phyloP scores from a whole-genome alignment of 2,329 filamentous ascomycete species.

The Polychaeton citri region DNA sequence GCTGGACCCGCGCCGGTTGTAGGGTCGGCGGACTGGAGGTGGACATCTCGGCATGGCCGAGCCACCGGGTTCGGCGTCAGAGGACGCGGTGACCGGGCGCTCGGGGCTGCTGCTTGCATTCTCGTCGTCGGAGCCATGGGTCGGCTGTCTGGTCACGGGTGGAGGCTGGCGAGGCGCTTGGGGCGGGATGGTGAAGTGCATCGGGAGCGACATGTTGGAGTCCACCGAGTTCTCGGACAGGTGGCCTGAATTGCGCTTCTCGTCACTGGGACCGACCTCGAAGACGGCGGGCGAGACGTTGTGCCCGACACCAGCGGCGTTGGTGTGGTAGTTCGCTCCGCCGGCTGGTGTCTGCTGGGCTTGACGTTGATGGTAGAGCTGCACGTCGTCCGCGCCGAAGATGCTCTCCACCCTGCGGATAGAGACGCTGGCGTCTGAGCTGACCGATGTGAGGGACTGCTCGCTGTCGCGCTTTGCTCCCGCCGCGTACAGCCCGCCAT shows the following conservation, averaged over 20 bases:
- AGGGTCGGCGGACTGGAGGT: neutral
- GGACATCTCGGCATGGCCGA: neutral
- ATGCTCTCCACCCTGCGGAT: conserved; percentile 60
- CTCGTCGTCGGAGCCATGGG: neutral
- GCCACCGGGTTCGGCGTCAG: neutral
- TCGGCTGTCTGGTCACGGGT: conserved; percentile 2
- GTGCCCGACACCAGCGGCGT: neutral
- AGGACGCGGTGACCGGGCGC: neutral
- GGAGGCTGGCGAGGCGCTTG: conserved; percentile 1
- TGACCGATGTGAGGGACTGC: conserved; percentile 50
- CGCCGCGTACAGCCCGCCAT: conserved; percentile 3
- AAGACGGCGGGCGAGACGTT: conserved; percentile 2
- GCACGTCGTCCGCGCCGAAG: conserved; percentile 59
- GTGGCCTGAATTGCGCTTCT: neutral
- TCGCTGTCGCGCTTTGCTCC: conserved; percentile 13
- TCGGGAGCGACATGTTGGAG: conserved; percentile 6
- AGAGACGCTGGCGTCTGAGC: conserved; percentile 43
- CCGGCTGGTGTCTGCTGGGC: conserved; percentile 30
- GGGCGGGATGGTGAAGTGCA: conserved; percentile 10
- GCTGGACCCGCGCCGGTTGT: conserved; percentile 6
- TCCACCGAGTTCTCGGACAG: conserved; percentile 1
- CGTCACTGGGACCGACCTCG: conserved; percentile 1
- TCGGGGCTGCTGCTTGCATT: neutral
- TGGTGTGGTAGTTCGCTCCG: conserved; percentile 29
- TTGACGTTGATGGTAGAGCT: conserved; percentile 59